Percentiles rank a stretch among this genome's conserved stretches.
Evolutionary conservation across 176 grass and related monocot genomes (phyloP).

Genomic region (Phoenix dactylifera): DNA sequence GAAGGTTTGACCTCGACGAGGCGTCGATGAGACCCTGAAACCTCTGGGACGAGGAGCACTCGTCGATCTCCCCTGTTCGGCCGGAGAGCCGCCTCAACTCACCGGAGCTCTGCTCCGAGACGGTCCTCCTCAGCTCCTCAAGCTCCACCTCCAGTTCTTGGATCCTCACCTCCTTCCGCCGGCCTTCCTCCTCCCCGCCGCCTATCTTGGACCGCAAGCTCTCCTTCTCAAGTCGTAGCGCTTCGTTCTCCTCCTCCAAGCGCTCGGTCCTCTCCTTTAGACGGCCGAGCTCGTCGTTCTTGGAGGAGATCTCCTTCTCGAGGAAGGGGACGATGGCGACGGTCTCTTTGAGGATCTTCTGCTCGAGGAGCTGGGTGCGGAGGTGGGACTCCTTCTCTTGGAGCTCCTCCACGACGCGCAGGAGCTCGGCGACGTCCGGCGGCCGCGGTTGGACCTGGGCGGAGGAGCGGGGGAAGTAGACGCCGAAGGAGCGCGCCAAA

Average conservation of each 20-base stretch:
- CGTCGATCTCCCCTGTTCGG: slow-evolving; percentile 30
- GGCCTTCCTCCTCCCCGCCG: slow-evolving; percentile 2
- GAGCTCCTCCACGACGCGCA: slow-evolving; percentile 73
- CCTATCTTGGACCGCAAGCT: slow-evolving; percentile 34
- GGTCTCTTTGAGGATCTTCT: slow-evolving; percentile 87
- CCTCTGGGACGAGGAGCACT: slow-evolving; percentile 63
- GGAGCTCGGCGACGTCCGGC: slow-evolving; percentile 68
- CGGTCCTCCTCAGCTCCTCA: slow-evolving; percentile 34
- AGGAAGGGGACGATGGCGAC: slow-evolving; percentile 81
- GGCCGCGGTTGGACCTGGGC: slow-evolving; percentile 61
- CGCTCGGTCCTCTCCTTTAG: slow-evolving; percentile 36
- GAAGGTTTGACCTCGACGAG: slow-evolving; percentile 6
- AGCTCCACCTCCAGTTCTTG: slow-evolving; percentile 61
- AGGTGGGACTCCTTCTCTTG: slow-evolving; percentile 90
- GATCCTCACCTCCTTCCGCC: slow-evolving; percentile 46
- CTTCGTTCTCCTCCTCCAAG: slow-evolving; percentile 61
- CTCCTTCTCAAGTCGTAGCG: slow-evolving; percentile 55
- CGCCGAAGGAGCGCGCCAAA: slow-evolving; percentile 63
- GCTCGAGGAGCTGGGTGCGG: slow-evolving; percentile 79
- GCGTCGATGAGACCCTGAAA: slow-evolving; percentile 21
- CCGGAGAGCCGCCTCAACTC: not conserved
- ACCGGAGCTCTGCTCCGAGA: too few relatives aligned
- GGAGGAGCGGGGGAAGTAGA: slow-evolving; percentile 73
- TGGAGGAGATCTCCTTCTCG: slow-evolving; percentile 70
- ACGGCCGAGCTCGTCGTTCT: slow-evolving; percentile 36